These are phyloP conservation scores for Dioscorea zingiberensis DNA, from an alignment of 106 monocot genomes.

Conservation along the genomic window DNA sequence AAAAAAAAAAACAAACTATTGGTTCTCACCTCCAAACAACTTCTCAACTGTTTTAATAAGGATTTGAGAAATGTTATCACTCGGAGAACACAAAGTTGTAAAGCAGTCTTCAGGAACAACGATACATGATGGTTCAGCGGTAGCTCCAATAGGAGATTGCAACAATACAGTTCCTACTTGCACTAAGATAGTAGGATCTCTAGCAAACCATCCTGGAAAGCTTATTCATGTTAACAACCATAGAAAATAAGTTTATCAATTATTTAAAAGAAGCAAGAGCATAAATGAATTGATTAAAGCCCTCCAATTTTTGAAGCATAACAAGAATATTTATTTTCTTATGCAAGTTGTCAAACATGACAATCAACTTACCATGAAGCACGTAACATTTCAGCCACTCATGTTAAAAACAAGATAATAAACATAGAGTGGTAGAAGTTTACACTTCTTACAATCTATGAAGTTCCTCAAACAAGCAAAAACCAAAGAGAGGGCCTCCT, in stretches of 20 bases:
- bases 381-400: too few species aligned
- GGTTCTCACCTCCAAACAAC: constrained; percentile 48
- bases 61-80: constrained; percentile 43
- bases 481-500: too few species aligned
- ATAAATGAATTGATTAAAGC: too few species aligned
- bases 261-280: too few species aligned
- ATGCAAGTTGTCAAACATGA: too few species aligned
- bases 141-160: constrained; percentile 24
- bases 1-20: background rate
- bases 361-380: too few species aligned
- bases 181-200: constrained; percentile 52
- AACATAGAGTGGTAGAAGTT: too few species aligned
- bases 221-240: background rate
- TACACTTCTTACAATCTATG: too few species aligned
- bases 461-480: too few species aligned
- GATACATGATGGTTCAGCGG: constrained; percentile 32
- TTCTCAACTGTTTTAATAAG: constrained; percentile 37
- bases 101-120: constrained; percentile 80
- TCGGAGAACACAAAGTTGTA: constrained; percentile 43
- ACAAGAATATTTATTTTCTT: too few species aligned
- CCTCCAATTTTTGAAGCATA: too few species aligned
- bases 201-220: constrained; percentile 89
- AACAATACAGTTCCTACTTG: constrained; percentile 54
- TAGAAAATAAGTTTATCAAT: background rate
- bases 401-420: too few species aligned